Evolutionary conservation across 768 basidiomycete species (phyloP), one percentile per base, ranked within the genome.

Genomic region (Pisolithus marmoratus): DNA sequence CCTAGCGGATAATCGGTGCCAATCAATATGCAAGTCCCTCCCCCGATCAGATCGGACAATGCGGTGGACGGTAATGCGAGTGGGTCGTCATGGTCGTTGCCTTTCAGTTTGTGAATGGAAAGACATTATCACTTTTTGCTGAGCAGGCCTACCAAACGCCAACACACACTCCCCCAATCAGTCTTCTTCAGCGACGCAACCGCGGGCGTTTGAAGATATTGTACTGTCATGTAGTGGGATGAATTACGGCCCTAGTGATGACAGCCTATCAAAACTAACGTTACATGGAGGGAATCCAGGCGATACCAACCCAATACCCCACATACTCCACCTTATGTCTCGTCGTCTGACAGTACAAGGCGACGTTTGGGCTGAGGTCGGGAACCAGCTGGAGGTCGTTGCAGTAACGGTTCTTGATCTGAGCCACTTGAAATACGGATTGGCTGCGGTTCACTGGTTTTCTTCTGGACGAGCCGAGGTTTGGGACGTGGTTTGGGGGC

Each of bases 391-490:
- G 53, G 27, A 23, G 50, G 57, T 40, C 50, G 29, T 34, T 9
- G 23, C 23, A 17, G 38, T 41, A 31, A 40, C 48, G 14, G 48
- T 50, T 23, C 47, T 46, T 27, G 46, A 40, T 60, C 60, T 27
- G 66, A 58, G 27, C 61, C 62, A 48, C 56, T 64, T 1, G 62
- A 59, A n/a, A 63, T 61, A 2, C 48, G 5, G 38, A 64, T 58
- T 29, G 62, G 12, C 46, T 57, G 54, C 5, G 47, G 31, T 46
- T 11, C 41, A 23, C 8, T 31, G 17, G 50, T 27, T 23, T 20
- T 61, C 53, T 71, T 73, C 45, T 74, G 76, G 46, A 71, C 70
- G 29, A 78, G 61, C 22, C 75, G 74, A 3, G 76, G 75, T 48
- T 62, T 70, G 12, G 72, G 67, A 49, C 67, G 63, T 17, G 61